Evolutionary conservation across 2,329 filamentous ascomycete genomes (phyloP).

Genomic region (Pyrenophora seminiperda): DNA sequence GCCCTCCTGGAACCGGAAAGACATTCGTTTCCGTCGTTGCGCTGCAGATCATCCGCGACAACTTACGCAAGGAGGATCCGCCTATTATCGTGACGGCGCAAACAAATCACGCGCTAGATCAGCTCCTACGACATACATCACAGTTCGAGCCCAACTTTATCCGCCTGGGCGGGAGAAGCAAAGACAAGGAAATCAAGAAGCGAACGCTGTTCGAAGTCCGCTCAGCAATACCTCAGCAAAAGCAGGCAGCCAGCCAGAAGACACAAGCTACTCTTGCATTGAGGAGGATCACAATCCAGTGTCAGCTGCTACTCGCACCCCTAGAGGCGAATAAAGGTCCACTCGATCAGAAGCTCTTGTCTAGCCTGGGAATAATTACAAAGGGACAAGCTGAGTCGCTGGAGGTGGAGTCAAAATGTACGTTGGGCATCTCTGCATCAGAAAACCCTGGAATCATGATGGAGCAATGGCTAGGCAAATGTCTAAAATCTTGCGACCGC

Average conservation of each 20-base stretch:
- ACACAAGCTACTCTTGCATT: slow-evolving; percentile 50
- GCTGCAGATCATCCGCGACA: slow-evolving; percentile 67
- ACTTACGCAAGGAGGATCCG: slow-evolving; percentile 60
- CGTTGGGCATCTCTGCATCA: slow-evolving; percentile 44
- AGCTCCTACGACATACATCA: slow-evolving; percentile 70
- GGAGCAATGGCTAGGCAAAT: slow-evolving; percentile 63
- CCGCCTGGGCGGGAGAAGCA: slow-evolving; percentile 71
- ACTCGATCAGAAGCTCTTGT: slow-evolving; percentile 52
- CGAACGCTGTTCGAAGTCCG: slow-evolving; percentile 70
- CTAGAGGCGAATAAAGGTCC: slow-evolving; percentile 27
- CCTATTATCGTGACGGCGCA: slow-evolving; percentile 82
- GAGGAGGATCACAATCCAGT: slow-evolving; percentile 35
- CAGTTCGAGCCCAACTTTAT: slow-evolving; percentile 67
- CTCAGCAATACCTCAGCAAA: slow-evolving; percentile 23
- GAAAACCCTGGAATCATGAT: slow-evolving; percentile 49
- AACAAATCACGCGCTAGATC: slow-evolving; percentile 89
- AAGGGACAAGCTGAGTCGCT: slow-evolving; percentile 68
- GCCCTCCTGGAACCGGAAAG: slow-evolving; percentile 80
- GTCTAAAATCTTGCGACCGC: slow-evolving; percentile 53
- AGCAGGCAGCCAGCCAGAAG: slow-evolving; percentile 47
- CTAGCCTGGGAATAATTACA: slow-evolving; percentile 63
- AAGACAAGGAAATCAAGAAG: slow-evolving; percentile 67
- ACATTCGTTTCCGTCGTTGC: slow-evolving; percentile 80
- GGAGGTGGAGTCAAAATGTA: slow-evolving; percentile 53
- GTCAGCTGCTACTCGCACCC: slow-evolving; percentile 35